Evolutionary conservation across 2,329 filamentous ascomycete genomes (phyloP), one percentile per base, ranked within the genome.

Genomic region (Aureobasidium namibiae): DNA sequence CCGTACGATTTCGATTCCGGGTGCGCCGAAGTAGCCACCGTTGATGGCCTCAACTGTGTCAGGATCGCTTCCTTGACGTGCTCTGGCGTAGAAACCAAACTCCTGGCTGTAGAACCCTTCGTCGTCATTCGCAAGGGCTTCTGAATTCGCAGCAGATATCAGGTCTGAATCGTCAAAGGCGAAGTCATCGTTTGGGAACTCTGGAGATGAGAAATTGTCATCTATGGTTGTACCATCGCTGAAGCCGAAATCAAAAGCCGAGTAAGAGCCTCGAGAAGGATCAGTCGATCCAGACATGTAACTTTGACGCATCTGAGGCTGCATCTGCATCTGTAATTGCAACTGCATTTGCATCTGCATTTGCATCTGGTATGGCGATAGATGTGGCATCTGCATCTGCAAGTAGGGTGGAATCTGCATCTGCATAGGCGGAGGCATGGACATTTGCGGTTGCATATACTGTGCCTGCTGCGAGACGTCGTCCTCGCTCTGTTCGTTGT

Each of bases 101-200:
- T 99, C 94, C 65, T 91, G 87, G 0, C 94, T 94, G 68, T 99
- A 99, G 76, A 94, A 95, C 0, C 90, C 92, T 63, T 96, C 92
- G 7, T 87, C 87, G 68, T 99, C 94, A 65, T 90, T 92, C 46
- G 94, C 92, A 8, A 99, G 79, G 1, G 89, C 94, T 70, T 94
- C 92, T 0, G 92, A 92, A 66, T 99, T 99, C 5, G 94, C 94
- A 60, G 91, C 94, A 0, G 92, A 92, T 61, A 99, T 95, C 66
- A 97, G 94, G 33, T 86, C 85, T 66, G 96, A 92, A 64, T 97
- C 91, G 61, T 76, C 73, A 16, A 75, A 65, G 2, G 68, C 72
- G 45, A 68, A 71, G 36, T 75, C 73, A 59, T 90, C 89, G 14
- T 29, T 53, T 5, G 45, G 57, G 21, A 59, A 38, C 7, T 59